A percentile compares a stretch with the other conserved stretches of the same genome.
Evolutionary conservation across 2,329 filamentous ascomycete genomes (phyloP).

Genomic region (Ustulina deusta): DNA sequence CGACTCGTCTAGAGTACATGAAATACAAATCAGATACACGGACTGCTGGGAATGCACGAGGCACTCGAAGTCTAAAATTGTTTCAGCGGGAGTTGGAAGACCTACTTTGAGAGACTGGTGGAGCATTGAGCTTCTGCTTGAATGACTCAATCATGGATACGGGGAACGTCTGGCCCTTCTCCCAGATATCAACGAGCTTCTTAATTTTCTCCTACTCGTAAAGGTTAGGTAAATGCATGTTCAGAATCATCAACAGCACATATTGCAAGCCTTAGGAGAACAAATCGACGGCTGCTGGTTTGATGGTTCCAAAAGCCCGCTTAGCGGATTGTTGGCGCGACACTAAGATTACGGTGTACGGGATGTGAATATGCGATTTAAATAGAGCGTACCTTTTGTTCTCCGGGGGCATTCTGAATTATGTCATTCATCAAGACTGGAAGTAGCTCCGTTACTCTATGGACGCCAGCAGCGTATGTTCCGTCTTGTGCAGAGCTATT

Average conservation of each 20-base stretch:
- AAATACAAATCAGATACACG: conserved; percentile 56
- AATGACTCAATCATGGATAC: conserved; percentile 81
- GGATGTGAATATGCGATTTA: conserved; percentile 48
- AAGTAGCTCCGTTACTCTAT: conserved; percentile 95
- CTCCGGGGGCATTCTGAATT: conserved; percentile 84
- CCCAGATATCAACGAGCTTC: conserved; percentile 98
- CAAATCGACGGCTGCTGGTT: conserved; percentile 18
- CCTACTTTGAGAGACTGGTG: conserved; percentile 73
- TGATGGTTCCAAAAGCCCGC: conserved; percentile 36
- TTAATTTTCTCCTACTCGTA: conserved; percentile 88
- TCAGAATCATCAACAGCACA: conserved; percentile 42
- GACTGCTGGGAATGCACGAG: conserved; percentile 25
- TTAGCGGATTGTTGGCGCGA: conserved; percentile 39
- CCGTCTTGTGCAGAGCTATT: conserved; percentile 86
- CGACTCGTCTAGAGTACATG: conserved; percentile 70
- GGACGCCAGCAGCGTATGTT: conserved; percentile 93
- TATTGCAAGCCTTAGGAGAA: conserved; percentile 33
- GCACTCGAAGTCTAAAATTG: conserved; percentile 20
- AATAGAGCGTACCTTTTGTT: conserved; percentile 90
- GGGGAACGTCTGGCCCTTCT: conserved; percentile 93
- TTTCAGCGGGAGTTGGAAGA: conserved; percentile 43
- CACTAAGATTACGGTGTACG: conserved; percentile 49
- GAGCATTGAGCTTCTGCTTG: conserved; percentile 80
- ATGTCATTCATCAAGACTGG: conserved; percentile 97
- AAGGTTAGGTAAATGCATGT: conserved; percentile 58